Percentiles rank a stretch among this genome's conserved stretches.
These are phyloP conservation scores for Adansonia rubrostipa DNA, from an alignment of 441 rosid species.

Conservation along the genomic window DNA sequence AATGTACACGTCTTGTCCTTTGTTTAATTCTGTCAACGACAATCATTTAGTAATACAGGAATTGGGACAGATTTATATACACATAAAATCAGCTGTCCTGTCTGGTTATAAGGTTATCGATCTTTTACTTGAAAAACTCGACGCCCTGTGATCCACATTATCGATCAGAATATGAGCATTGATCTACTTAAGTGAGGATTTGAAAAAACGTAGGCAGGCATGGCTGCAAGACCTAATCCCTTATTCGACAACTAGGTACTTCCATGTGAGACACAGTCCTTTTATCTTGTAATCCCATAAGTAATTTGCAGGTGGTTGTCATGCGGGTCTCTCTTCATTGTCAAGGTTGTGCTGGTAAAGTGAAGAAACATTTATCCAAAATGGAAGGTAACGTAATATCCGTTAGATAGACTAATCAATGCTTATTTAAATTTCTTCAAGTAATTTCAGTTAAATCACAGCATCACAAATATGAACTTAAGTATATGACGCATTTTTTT, in stretches of 20 bases:
- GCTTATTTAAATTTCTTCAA: background rate
- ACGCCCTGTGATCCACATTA: background rate
- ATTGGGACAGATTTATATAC: no score
- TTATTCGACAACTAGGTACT: background rate
- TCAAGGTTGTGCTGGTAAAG: constrained; percentile 74
- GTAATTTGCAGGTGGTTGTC: constrained; percentile 56
- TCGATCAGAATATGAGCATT: background rate
- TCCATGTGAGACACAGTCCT: no score
- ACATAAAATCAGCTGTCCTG: background rate
- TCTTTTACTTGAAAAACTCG: background rate
- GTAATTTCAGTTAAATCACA: background rate
- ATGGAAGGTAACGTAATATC: constrained; percentile 71
- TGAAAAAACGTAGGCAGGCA: background rate
- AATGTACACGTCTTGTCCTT: no score
- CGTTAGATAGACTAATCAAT: background rate
- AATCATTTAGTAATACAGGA: no score
- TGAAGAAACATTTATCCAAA: constrained; percentile 68
- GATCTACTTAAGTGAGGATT: background rate
- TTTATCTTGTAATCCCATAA: background rate
- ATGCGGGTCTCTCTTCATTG: constrained; percentile 75
- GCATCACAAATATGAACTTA: background rate
- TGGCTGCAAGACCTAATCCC: background rate
- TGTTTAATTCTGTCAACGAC: no score
- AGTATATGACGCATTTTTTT: background rate
- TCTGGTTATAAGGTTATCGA: background rate